Evolutionary conservation across 2,329 filamentous ascomycete species (phyloP), one percentile per base, ranked within the genome.

Genomic region (Claviceps africana): DNA sequence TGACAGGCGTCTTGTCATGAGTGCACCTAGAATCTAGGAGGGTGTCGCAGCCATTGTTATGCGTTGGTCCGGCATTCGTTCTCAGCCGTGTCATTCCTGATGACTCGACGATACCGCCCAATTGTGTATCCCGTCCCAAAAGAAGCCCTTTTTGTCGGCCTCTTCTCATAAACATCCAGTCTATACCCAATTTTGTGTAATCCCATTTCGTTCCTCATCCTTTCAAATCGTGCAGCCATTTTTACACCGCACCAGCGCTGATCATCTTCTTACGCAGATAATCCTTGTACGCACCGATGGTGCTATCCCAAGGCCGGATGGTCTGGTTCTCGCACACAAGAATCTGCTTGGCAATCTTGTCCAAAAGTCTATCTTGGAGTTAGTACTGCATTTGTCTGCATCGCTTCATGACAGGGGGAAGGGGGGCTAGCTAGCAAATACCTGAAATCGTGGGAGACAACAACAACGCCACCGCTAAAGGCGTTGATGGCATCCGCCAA

Each of bases 331-430:
- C 93, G 72, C 94, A 98, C 53, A 98, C 93, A 74, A 98, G 83
- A 71, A 98, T 98, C 71, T 98, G 88, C 80, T 98, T 98, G 62
- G 93, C 93, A 69, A 98, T 97, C 79, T 95, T 96, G 81, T 98
- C 93, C 59, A 98, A 83, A 64, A 98, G 77, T 77, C 91, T 94
- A 53, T 53, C 39, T 4, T 13, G 6, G 22, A 15, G 49, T 62
- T 58, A 65, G 58, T 40, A n/a, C 19, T 39, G 22, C 19, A 47
- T 13, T 47, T 28, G 15, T 31, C 17, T 47, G 44, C 30, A 33
- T n/a, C 35, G 17, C 5, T 17, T 28, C n/a, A n/a, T 47, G 44
- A 15, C 40, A 25, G 1, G 5, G n/a, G 4, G 11, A 9, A 21
- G 19, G 19, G 28, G 3, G 5, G 5, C 21, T 11, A 3, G 22